Conservation (phyloP, 2,329 filamentous ascomycete genomes). For the Aspergillus pseudonomiae region DNA sequence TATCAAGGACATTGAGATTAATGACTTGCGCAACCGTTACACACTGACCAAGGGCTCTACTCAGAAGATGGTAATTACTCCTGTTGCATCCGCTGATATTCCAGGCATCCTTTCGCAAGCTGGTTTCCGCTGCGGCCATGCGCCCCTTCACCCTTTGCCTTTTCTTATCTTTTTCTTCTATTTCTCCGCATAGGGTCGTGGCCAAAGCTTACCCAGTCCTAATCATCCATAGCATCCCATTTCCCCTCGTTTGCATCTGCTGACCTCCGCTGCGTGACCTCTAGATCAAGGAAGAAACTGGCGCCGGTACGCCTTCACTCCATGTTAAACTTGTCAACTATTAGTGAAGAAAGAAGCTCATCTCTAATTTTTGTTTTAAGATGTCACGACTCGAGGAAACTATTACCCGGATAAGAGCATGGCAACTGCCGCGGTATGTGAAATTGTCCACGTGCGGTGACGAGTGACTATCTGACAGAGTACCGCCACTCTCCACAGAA, state of each 20-base stretch:
- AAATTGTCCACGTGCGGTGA: too few relatives aligned
- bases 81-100: slow-evolving; percentile 70
- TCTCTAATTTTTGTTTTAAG: slow-evolving; percentile 66
- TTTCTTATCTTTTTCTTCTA: slow-evolving; percentile 32
- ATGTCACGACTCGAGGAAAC: slow-evolving; percentile 96
- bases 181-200: slow-evolving; percentile 54
- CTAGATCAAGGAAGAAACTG: slow-evolving; percentile 99
- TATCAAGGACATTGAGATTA: slow-evolving; percentile 99
- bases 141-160: slow-evolving; percentile 39
- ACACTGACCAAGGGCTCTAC: slow-evolving; percentile 95
- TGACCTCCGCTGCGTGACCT: slow-evolving; percentile 86
- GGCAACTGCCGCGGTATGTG: slow-evolving; percentile 85
- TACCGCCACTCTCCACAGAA: slow-evolving; percentile 58
- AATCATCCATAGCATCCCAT: slow-evolving; percentile 58
- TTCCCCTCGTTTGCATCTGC: slow-evolving; percentile 82
- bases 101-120: slow-evolving; percentile 48
- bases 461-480: background rate
- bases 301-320: slow-evolving; percentile 84
- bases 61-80: slow-evolving; percentile 99
- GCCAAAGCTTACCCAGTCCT: slow-evolving; percentile 71
- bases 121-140: slow-evolving; percentile 40
- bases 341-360: slow-evolving; percentile 62
- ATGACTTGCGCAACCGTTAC: slow-evolving; percentile 95
- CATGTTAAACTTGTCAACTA: slow-evolving; percentile 48
- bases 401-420: slow-evolving; percentile 98